phyloP scores from a whole-genome alignment of 169 alveolate species.

The Amoebophrya sp. region DNA sequence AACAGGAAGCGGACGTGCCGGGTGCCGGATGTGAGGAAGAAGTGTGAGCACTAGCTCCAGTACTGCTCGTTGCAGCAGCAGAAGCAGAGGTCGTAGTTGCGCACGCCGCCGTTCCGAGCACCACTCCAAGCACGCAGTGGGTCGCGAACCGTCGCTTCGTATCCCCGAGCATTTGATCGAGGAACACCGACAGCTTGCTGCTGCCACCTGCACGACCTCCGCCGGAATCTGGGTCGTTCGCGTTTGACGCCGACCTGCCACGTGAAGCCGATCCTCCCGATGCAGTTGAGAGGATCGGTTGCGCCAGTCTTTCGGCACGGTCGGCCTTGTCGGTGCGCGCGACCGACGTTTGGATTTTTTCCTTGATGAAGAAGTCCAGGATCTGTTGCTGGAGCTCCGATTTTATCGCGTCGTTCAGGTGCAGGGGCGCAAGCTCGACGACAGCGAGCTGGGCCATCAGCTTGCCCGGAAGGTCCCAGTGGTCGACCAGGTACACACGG shows the following conservation, averaged over 20 bases:
- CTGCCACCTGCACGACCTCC: no score
- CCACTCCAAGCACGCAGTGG: neutral
- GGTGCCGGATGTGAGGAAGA: no score
- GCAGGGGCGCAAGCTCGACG: neutral
- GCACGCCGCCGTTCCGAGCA: neutral
- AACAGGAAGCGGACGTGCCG: no score
- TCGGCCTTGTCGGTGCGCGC: neutral
- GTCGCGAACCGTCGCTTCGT: neutral
- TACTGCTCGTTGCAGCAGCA: neutral
- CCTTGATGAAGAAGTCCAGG: neutral
- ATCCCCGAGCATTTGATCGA: neutral
- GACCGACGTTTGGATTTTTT: no score
- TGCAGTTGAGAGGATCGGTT: neutral
- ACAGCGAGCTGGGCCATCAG: neutral
- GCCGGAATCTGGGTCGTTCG: neutral
- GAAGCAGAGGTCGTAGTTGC: neutral
- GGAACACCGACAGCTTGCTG: neutral
- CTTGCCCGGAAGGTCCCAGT: neutral
- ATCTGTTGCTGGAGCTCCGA: neutral
- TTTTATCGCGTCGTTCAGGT: neutral
- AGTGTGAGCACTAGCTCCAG: neutral
- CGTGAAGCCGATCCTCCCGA: neutral
- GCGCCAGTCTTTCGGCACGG: neutral
- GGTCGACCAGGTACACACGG: neutral
- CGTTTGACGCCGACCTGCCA: neutral